These are phyloP conservation scores for Hericium coralloides DNA, from an alignment of 768 basidiomycete species.

Conservation along the genomic window DNA sequence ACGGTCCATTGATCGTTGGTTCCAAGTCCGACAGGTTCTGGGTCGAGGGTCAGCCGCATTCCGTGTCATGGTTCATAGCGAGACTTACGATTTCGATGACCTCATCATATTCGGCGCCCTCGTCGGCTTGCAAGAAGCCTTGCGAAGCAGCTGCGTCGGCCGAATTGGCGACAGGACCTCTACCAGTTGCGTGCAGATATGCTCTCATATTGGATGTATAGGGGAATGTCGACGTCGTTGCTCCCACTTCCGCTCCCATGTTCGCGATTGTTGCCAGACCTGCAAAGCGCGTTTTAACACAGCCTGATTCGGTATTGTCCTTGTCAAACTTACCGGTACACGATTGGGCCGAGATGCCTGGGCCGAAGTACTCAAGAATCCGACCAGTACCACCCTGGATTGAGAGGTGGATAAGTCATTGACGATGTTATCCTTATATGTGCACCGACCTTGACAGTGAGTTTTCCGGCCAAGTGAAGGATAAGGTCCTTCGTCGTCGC, in stretches of 20 bases:
- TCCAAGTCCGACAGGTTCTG: conserved; percentile 86
- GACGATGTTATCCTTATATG: conserved; percentile 1
- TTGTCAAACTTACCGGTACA: conserved; percentile 61
- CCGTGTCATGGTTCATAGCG: neutral
- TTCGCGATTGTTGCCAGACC: conserved; percentile 93
- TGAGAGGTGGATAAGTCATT: neutral
- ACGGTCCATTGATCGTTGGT: conserved; percentile 92
- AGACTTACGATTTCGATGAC: conserved; percentile 79
- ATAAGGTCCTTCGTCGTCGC: conserved; percentile 95
- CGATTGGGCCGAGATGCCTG: conserved; percentile 81
- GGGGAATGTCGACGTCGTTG: conserved; percentile 98
- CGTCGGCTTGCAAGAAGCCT: conserved; percentile 78
- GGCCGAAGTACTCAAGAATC: conserved; percentile 95
- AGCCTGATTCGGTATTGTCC: neutral
- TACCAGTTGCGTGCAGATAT: conserved; percentile 86
- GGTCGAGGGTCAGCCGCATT: neutral
- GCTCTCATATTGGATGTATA: conserved; percentile 85
- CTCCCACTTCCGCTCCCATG: conserved; percentile 99
- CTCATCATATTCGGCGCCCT: conserved; percentile 89
- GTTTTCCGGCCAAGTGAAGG: conserved; percentile 84
- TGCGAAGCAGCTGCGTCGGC: conserved; percentile 74
- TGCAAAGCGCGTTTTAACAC: conserved; percentile 17
- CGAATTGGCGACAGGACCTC: conserved; percentile 75
- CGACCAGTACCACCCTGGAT: conserved; percentile 87
- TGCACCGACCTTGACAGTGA: conserved; percentile 79